Percentiles rank a stretch among this genome's conserved stretches.
These are phyloP conservation scores for Tricharina praecox DNA, from an alignment of 495 filamentous ascomycete species.

Conservation along the genomic window DNA sequence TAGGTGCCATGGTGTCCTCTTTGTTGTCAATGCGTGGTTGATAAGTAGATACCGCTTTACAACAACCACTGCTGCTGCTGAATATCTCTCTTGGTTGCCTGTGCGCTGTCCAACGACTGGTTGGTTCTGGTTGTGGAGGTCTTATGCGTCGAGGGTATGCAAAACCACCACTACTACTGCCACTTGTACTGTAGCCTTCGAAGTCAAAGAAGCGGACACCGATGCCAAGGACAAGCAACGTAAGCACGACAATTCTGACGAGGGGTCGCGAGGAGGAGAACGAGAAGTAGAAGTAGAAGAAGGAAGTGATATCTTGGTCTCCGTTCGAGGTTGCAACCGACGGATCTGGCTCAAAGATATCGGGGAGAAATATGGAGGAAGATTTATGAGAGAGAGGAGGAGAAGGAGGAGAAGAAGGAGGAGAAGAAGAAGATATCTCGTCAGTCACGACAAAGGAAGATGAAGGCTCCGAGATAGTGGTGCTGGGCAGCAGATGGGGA, in stretches of 20 bases:
- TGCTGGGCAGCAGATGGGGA: too few relatives aligned
- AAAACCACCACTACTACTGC: neutral
- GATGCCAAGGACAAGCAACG: constrained; percentile 1
- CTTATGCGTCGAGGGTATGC: neutral
- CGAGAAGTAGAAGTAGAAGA: too few relatives aligned
- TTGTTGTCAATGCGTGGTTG: neutral
- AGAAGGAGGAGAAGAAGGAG: too few relatives aligned
- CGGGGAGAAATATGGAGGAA: neutral
- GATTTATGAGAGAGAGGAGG: too few relatives aligned
- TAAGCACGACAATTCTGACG: neutral
- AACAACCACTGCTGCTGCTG: constrained; percentile 6
- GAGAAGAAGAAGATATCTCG: neutral
- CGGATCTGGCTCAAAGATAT: neutral
- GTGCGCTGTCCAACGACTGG: neutral
- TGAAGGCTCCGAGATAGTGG: too few relatives aligned
- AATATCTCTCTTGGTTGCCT: constrained; percentile 6
- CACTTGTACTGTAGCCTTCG: neutral
- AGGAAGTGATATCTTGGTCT: neutral
- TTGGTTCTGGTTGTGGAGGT: constrained; percentile 5
- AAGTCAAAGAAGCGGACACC: neutral
- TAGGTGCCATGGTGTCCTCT: constrained; percentile 6
- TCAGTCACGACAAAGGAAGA: constrained; percentile 2
- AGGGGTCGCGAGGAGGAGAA: neutral
- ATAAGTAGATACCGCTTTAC: constrained; percentile 2
- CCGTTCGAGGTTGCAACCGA: neutral